Evolutionary conservation across 768 basidiomycete species (phyloP), one percentile per base, ranked within the genome.

Genomic region (Omphalotus guepiniiformis): DNA sequence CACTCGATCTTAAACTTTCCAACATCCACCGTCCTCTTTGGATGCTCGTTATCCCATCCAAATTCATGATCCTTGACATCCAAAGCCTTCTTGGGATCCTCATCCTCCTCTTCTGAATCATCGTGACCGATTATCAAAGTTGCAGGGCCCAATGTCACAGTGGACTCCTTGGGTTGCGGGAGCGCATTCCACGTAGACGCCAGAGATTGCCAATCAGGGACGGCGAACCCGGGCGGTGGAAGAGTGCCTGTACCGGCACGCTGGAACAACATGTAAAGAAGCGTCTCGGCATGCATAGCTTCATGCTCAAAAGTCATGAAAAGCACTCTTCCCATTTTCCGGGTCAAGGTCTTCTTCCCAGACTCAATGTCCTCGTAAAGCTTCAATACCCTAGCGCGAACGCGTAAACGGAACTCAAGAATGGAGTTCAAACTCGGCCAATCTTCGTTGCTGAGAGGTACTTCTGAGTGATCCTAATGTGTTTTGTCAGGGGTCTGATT

Each of bases 41-140:
- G 91, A 54, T 83, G 74, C 67, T 99, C 96, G 56, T 92, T 93
- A 62, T 99, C 96, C 96, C 95, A 93, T 0, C 93, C 93, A 63
- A 89, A 92, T 47, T 84, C 80, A 57, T 94, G 85, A 6, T 65
- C 66, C 15, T 65, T 61, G 36, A 77, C 62, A 19, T 78, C 72
- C 0, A 63, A 57, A 2, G 65, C 57, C 15, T 64, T 60, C 2
- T 53, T 57, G 1, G 60, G 42, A 36, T 60, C 51, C 0, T 52
- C 54, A 59, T 97, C 93, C 6, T 87, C 78, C 0, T 61, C 67
- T 63, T 98, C 95, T 22, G 60, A 51, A 57, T 99, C 95, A 53
- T 95, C 78, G 55, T 93, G 91, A 0, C 95, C 95, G 1, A 96
- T 63, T 4, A 66, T 65, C 29, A 97, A 58, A 0, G 59, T 70